Evolutionary conservation across 2,329 filamentous ascomycete genomes (phyloP), one percentile per base, ranked within the genome.

Genomic region (Colletotrichum cuscutae): DNA sequence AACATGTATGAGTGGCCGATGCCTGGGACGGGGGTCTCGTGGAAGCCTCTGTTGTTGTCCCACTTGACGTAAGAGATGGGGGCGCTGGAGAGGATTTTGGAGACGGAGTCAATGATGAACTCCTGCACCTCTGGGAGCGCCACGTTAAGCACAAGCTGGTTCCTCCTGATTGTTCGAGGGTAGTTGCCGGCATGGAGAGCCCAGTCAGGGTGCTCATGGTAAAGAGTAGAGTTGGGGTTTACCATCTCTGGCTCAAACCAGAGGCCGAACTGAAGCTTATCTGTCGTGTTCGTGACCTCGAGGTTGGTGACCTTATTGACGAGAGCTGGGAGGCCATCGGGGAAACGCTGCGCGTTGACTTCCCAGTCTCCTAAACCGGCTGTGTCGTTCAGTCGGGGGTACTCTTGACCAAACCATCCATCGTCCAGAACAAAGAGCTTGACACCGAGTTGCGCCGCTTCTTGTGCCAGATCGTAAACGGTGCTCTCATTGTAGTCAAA

Each of bases 161-260:
- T 86, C 1, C 91, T 86, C 1, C 83, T 84, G 58, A 90, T 81
- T 0, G 87, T 91, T 13, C 89, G 86, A 1, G 87, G 83, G 76
- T 93, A 89, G 0, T 83, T 79, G 4, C 88, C 89, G 0, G 89
- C 87, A 68, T 90, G 87, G 65, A 93, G 76, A 3, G 85, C 89
- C 91, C 90, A 93, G 68, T 92, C 90, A 0, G 91, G 90, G 75
- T 93, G 90, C 57, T 89, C 81, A 1, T 85, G 79, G 77, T 92
- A 93, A 2, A 93, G 82, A 2, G 83, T 86, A 0, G 90, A 92
- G 65, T 90, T 88, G 1, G 88, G 87, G 69, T 90, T 91, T 62
- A 92, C 87, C 91, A 93, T 93, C 76, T 93, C 91, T 0, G 90
- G 90, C 77, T 93, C 91, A 2, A 93, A 85, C 91, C 91, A 93